These are phyloP conservation scores for Botryotinia globosa DNA, from an alignment of 2,329 filamentous ascomycete genomes.

Conservation along the genomic window DNA sequence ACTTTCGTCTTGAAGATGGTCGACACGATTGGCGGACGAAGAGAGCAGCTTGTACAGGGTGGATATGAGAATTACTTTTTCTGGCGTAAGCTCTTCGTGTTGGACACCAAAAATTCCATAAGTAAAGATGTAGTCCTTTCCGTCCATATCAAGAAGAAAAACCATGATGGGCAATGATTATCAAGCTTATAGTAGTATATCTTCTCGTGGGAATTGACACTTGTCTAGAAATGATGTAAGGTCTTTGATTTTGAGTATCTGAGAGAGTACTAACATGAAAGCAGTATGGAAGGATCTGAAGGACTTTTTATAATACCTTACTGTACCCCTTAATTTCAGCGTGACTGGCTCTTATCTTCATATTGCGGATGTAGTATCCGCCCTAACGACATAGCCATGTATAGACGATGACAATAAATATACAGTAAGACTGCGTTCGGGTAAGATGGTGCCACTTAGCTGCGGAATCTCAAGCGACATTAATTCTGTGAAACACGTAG, in stretches of 20 bases:
- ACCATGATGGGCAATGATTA: slow-evolving; percentile 23
- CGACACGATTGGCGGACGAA: slow-evolving; percentile 24
- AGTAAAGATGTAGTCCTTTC: slow-evolving; percentile 22
- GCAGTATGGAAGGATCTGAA: background rate
- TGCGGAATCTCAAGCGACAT: background rate
- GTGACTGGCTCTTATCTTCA: background rate
- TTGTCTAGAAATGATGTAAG: background rate
- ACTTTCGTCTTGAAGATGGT: slow-evolving; percentile 22
- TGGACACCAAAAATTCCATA: slow-evolving; percentile 26
- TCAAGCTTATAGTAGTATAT: background rate
- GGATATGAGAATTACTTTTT: slow-evolving; percentile 19
- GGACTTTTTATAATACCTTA: background rate
- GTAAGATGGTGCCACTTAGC: no score
- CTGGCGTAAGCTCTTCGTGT: slow-evolving; percentile 20
- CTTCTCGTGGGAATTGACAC: background rate
- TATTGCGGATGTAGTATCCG: background rate
- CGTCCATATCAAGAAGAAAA: slow-evolving; percentile 22
- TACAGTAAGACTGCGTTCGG: background rate
- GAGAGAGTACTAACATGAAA: background rate
- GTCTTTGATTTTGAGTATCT: background rate
- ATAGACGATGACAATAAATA: background rate
- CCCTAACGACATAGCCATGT: background rate
- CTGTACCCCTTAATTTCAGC: background rate
- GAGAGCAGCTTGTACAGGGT: slow-evolving; percentile 22
- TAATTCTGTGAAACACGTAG: no score